Evolutionary conservation across 257 asterid genomes (phyloP), one percentile per base, ranked within the genome.

Genomic region (Prunella vulgaris): DNA sequence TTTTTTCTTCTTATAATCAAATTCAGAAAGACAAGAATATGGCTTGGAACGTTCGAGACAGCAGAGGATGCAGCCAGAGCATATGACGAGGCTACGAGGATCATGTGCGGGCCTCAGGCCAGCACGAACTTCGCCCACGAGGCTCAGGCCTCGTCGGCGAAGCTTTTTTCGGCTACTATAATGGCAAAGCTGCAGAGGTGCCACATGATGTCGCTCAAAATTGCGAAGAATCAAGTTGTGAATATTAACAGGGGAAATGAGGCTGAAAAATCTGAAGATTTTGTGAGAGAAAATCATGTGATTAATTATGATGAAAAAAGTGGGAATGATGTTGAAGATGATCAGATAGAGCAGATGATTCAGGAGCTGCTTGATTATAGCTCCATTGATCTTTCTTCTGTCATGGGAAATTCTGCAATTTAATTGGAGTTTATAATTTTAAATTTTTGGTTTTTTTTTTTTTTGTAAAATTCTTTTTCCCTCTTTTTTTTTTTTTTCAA

Each of bases 41-140:
- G 98, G 98, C 79, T 92, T 9, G 98, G 97, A 44, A 92, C 97
- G 64, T 92, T 89, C 66, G 97, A 91, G 83, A 88, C 97, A 5
- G 96, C 95, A 5, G 96, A 89, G 84, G 96, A 92, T 46, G 98
- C 98, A 2, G 98, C 98, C 20, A 77, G 70, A 70, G 98, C 96
- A 0, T 92, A 92, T 76, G 98, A 89, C 58, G 96, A 87, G 79
- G 98, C 96, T 0, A 94, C 98, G 1, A 79, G 95, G 63, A 84
- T 89, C 51, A 89, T 89, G 90, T 87, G 96, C 42, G 96, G 98
- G 28, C 70, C 88, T 0, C 78, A 90, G 33, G 98, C 98, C 0
- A 85, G 98, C 60, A 87, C 96, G 15, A 92, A 89, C 75, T 89
- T 92, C 72, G 74, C 87, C 1, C 74, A 69, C 81, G 86, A 84